Conservation (phyloP, 192 early-diverging fungal species). For the Rhizophagus clarus region DNA sequence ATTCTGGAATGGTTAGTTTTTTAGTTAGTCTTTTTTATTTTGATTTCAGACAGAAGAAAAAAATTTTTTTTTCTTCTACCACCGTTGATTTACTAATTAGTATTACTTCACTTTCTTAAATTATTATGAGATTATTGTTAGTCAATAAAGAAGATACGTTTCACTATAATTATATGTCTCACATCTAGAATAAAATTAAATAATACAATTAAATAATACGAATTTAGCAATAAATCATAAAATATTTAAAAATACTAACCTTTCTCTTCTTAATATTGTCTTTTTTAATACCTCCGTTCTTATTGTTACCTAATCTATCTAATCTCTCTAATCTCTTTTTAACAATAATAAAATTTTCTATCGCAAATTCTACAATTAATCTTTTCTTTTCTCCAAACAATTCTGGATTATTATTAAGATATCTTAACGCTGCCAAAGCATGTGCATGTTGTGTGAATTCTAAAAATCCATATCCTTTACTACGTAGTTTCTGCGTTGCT, state of each 20-base stretch:
- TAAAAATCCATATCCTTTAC: conserved; percentile 92
- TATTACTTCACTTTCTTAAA: too few relatives aligned
- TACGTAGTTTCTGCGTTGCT: conserved; percentile 63
- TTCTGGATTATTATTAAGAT: conserved; percentile 82
- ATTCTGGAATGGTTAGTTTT: conserved; percentile 38
- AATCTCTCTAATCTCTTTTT: conserved; percentile 63
- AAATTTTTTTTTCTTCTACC: too few relatives aligned
- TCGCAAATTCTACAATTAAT: conserved; percentile 86
- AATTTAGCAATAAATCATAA: background rate
- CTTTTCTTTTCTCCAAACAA: conserved; percentile 63
- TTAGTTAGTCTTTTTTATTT: background rate
- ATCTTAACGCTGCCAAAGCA: conserved; percentile 90
- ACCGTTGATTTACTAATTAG: too few relatives aligned
- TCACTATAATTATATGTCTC: too few relatives aligned
- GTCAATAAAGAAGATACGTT: too few relatives aligned
- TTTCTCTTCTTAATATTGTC: background rate
- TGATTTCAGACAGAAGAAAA: too few relatives aligned
- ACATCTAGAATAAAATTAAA: background rate
- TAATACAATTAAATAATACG: too few relatives aligned
- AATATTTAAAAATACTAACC: background rate
- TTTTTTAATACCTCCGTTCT: background rate
- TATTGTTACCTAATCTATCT: background rate
- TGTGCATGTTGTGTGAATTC: conserved; percentile 88
- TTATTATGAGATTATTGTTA: too few relatives aligned
- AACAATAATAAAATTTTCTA: conserved; percentile 84